Evolutionary conservation across 75 land plant species (phyloP), one percentile per base, ranked within the genome.

Genomic region (Pinus taeda): DNA sequence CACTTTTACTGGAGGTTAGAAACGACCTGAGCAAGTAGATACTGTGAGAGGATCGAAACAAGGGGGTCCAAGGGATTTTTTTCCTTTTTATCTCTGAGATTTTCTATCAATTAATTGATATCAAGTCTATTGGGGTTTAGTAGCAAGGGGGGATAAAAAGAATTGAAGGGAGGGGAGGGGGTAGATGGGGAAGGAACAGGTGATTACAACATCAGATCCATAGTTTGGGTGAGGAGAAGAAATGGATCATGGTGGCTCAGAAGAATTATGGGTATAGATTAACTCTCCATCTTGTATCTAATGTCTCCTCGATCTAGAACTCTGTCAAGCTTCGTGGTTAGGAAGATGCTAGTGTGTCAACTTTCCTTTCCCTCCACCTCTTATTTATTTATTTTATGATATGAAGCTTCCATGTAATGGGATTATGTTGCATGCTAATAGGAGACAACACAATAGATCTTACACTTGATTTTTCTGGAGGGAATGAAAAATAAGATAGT

Each of bases 171-270:
- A 9, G 21, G 22, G 83, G 86, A 67, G 17, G 82, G 84, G 57
- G 57, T 59, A 53, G 83, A 65, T 17, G 76, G 71, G 0, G 84
- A 77, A 36, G 74, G n/a, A 36, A 45, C 57, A 4, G 67, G 76
- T 7, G 93, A 90, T 39, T 78, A 78, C 67, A 62, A 83, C 57
- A 89, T 85, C 0, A 95, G 97, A n/a, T 82, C 88, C 58, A 86
- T 94, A 9, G 97, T 94, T 18, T 94, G 97, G 97, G 97, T 94
- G 24, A 76, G 95, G 69, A 74, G 97, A 79, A 83, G 97, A 76
- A 94, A 94, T 65, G 97, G 97, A 26, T 94, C 97, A 5, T 94
- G 97, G 97, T 92, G 97, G 97, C 97, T 93, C 7, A 95, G 95
- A 22, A 84, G 90, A 82, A 92, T 94, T 26, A 78, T 94, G 22